Evolutionary conservation across 805 yeast species (phyloP).

Genomic region (Pichia cephalocereana): DNA sequence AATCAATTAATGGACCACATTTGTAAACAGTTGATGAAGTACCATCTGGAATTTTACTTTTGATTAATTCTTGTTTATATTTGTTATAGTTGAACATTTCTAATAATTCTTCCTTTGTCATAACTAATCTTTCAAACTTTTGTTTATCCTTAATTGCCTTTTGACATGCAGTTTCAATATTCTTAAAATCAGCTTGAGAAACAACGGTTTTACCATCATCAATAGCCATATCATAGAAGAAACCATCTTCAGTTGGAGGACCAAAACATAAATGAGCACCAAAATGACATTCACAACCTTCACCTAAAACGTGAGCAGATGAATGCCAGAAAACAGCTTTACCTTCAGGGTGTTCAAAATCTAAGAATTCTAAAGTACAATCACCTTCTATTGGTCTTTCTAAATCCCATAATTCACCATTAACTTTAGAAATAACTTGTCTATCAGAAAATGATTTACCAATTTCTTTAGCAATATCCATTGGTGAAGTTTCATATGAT

Average conservation of each 20-base stretch:
- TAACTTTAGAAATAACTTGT: constrained; percentile 83
- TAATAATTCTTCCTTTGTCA: constrained; percentile 85
- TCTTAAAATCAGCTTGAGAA: constrained; percentile 72
- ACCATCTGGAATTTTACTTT: constrained; percentile 88
- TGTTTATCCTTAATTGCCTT: constrained; percentile 92
- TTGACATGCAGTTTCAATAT: constrained; percentile 78
- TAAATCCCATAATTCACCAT: constrained; percentile 90
- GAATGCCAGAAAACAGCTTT: constrained; percentile 98
- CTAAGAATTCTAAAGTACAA: constrained; percentile 67
- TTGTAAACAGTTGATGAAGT: constrained; percentile 94
- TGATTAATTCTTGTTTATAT: constrained; percentile 83
- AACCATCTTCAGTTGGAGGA: constrained; percentile 97
- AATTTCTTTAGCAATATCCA: constrained; percentile 73
- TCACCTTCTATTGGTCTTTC: constrained; percentile 84
- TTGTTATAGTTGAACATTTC: constrained; percentile 94
- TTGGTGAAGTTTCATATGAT: constrained; percentile 85
- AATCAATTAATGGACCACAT: constrained; percentile 94
- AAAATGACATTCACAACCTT: constrained; percentile 92
- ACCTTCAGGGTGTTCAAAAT: constrained; percentile 91
- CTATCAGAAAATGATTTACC: constrained; percentile 84
- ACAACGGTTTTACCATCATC: constrained; percentile 68
- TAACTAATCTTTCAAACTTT: constrained; percentile 84
- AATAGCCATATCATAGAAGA: constrained; percentile 92
- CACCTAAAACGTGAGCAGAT: constrained; percentile 96
- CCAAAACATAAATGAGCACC: constrained; percentile 93